Conservation (phyloP, 805 yeast genomes). For the Candida vaughaniae region DNA sequence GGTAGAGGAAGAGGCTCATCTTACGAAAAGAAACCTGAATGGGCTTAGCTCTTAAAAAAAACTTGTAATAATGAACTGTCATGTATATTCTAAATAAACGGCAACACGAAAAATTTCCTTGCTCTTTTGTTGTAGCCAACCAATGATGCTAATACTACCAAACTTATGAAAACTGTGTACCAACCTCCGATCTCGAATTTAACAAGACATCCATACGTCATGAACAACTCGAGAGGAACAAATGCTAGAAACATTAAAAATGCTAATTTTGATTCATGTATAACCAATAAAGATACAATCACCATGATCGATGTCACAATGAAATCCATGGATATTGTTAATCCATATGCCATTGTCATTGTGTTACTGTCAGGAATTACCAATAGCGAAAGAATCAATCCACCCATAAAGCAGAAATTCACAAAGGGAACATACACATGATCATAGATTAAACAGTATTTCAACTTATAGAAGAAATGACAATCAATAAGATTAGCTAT, state of each 20-base stretch:
- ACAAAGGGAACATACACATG: slow-evolving; percentile 56
- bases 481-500: slow-evolving; percentile 51
- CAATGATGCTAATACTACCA: slow-evolving; percentile 26
- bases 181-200: slow-evolving; percentile 62
- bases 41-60: no score
- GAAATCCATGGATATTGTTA: slow-evolving; percentile 57
- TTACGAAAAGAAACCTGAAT: slow-evolving; percentile 26
- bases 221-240: slow-evolving; percentile 46
- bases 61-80: no score
- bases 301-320: slow-evolving; percentile 50
- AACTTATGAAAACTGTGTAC: slow-evolving; percentile 53
- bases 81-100: background rate
- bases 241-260: slow-evolving; percentile 37
- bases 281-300: slow-evolving; percentile 43
- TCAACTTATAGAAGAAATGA: slow-evolving; percentile 54
- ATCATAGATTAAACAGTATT: slow-evolving; percentile 37
- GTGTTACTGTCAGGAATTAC: slow-evolving; percentile 49
- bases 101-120: no score
- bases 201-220: slow-evolving; percentile 48
- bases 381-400: slow-evolving; percentile 50
- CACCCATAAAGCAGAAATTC: slow-evolving; percentile 51
- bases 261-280: slow-evolving; percentile 37
- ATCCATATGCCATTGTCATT: slow-evolving; percentile 61
- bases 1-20: slow-evolving; percentile 21
- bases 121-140: background rate